phyloP scores from a whole-genome alignment of 176 grass and related monocot species.

The Rhynchospora breviuscula region DNA sequence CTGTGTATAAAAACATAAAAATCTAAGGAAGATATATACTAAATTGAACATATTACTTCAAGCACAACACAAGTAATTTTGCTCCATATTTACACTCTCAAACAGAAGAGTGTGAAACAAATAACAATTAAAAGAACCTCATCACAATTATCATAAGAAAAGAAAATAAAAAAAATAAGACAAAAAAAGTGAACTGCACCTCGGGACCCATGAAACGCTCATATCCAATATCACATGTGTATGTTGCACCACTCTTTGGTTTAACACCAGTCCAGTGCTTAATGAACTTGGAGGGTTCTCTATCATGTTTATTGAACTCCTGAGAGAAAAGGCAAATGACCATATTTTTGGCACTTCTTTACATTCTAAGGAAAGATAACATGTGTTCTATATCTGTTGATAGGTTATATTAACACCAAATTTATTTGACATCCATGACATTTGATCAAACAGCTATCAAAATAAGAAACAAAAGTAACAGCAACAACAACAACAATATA shows the following conservation, averaged over 20 bases:
- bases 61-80: neutral
- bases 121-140: neutral
- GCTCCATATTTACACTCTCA: neutral
- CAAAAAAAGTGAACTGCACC: conserved; percentile 28
- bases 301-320: conserved; percentile 99
- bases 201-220: conserved; percentile 96
- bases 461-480: no score
- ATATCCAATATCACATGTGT: conserved; percentile 87
- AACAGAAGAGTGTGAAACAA: neutral
- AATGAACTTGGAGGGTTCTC: conserved; percentile 72
- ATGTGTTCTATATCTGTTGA: neutral
- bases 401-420: no score
- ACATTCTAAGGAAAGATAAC: neutral
- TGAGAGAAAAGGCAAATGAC: conserved; percentile 32
- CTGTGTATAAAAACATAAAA: conserved; percentile 30
- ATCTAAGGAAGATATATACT: neutral
- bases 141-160: neutral
- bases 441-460: no score
- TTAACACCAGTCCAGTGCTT: conserved; percentile 82
- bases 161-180: conserved; percentile 3
- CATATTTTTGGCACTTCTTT: neutral
- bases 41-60: neutral
- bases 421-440: no score
- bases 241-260: conserved; percentile 70
- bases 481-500: no score